Evolutionary conservation across 352 stramenopile species (phyloP).

Genomic region (Pythium coloratum): DNA sequence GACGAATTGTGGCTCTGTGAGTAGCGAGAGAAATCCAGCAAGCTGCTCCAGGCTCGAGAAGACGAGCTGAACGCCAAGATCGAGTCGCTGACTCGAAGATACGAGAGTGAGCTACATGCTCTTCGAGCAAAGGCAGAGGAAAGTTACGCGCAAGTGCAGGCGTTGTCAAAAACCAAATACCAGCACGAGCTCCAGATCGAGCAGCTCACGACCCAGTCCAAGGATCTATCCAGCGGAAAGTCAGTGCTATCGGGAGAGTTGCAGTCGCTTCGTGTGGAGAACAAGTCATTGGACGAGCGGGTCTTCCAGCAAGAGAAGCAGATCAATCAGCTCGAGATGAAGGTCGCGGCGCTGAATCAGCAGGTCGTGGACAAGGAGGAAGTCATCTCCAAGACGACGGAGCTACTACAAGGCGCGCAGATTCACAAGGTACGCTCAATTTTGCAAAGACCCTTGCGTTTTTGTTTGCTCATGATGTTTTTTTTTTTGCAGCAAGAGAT

Average conservation of each 20-base stretch:
- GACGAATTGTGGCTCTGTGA: background rate
- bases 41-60: conserved; percentile 56
- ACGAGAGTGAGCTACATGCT: conserved; percentile 61
- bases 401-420: conserved; percentile 65
- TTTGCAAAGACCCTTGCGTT: background rate
- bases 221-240: conserved; percentile 54
- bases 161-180: conserved; percentile 71
- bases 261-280: conserved; percentile 54
- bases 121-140: conserved; percentile 46
- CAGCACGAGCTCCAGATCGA: conserved; percentile 79
- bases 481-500: conserved; percentile 52
- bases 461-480: background rate
- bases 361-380: conserved; percentile 80
- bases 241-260: conserved; percentile 46
- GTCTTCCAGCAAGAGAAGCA: conserved; percentile 84
- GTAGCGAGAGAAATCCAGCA: conserved; percentile 47
- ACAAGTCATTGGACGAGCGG: conserved; percentile 82
- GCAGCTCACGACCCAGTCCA: conserved; percentile 59
- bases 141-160: conserved; percentile 55
- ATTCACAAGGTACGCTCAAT: conserved; percentile 46
- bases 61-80: conserved; percentile 70
- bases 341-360: conserved; percentile 62
- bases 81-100: conserved; percentile 48
- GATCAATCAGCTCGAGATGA: conserved; percentile 77
- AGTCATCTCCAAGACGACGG: conserved; percentile 69